Base-by-base conservation (phyloP, 179 eudicot species). In the Patellifolia procumbens region DNA sequence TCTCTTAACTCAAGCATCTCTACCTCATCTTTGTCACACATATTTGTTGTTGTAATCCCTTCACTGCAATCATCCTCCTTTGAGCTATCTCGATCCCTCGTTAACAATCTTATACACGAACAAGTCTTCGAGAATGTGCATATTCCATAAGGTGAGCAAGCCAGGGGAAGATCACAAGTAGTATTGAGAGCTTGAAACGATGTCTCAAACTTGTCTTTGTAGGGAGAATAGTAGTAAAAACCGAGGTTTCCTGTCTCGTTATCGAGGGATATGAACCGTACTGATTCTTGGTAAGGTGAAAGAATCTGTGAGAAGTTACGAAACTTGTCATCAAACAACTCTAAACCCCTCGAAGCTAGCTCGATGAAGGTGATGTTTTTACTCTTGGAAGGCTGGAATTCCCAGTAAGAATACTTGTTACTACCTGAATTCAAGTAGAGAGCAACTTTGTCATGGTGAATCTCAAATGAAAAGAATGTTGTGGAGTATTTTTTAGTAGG, bases 321-420 rank as follows among this genome's bases (percentile, higher is more conserved):
- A 63, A 69, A 76, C 10, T 67, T 65, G 51, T 87, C 97, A 61
- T 88, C 90, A 67, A 83, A 91, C 28, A 91, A 51, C 8, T 87
- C 88, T 13, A 94, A 74, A 11, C 92, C 97, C 56, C 61, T 76
- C 0, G 89, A 81, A 22, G 88, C 75, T 62, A 94, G 80, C 79
- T 90, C 81, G 31, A 92, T 85, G 76, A 74, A 94, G 37, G 98
- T 89, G 74, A 92, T 83, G 86, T 89, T 91, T 71, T 68, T 84
- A 59, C 79, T 74, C 16, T 65, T 56, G 24, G 87, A 68, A 81
- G 97, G 93, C 68, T 76, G 76, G 56, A 86, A 85, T 77, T 92
- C 93, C 98, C 97, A 94, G 78, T 92, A 94, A 4, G 97, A 81
- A 61, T 94, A 92, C 88, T 90, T 91, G 52, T 15, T 58, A 22